Evolutionary conservation across 208 protist genomes (phyloP), one percentile per base, ranked within the genome.

Genomic region (Herpetomonas tarakana): DNA sequence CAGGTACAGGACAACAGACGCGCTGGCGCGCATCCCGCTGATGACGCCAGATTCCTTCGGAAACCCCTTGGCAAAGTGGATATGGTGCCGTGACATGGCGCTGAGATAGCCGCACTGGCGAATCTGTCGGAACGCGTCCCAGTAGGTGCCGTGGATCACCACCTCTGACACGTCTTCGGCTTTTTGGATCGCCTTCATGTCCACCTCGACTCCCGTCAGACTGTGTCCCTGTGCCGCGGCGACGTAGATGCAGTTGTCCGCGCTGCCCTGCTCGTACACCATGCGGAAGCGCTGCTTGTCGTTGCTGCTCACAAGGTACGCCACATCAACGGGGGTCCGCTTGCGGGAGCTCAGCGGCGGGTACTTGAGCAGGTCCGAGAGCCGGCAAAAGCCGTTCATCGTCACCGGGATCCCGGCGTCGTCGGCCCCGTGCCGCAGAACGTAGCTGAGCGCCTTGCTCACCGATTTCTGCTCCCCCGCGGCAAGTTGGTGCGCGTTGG

Each of bases 41-140:
- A 96, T 93, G n/a, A 94, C 88, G 3, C 59, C 58, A 29, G 29
- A 35, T 31, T 56, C 57, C 28, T 52, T 55, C 22, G 65, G 54
- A 3, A 92, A 61, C 14, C 87, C 85, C 47, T 81, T 83, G 24
- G 93, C 85, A 58, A 96, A 96, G 71, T 97, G 93, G 50, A 97
- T 94, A 68, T 97, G 88, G 46, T 88, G 74, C 21, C 89, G 74
- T 0, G 31, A 61, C 92, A 97, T 97, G 29, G 78, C 67, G 25
- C 74, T 89, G 1, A 97, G 67, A 65, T 86, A 92, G 26, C 92
- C 92, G 29, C 73, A 85, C n/a, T 22, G 46, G 4, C 44, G 11
- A 21, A 97, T 97, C 18, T 56, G 4, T 18, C 59, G 22, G 78
- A 78, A 93, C 18, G 81, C 76, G 0, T 49, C 18, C 63, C 68